phyloP scores from a whole-genome alignment of 2,329 filamentous ascomycete species.

The Phialophora verrucosa region DNA sequence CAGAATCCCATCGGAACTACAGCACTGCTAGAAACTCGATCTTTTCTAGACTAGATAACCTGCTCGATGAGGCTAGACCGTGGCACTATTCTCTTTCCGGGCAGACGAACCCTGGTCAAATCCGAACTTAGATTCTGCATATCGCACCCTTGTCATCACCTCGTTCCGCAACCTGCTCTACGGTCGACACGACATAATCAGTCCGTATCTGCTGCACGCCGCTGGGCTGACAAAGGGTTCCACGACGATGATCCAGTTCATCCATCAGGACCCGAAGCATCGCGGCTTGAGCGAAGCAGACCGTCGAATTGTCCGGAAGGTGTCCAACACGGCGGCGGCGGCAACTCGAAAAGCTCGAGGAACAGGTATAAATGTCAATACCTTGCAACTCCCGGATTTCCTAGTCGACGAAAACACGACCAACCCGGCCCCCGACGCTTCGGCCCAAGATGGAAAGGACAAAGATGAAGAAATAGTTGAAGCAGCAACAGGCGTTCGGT shows the following conservation, averaged over 20 bases:
- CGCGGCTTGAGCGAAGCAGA: constrained; percentile 23
- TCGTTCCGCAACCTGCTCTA: not conserved
- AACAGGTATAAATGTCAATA: constrained; percentile 11
- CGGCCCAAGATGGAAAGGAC: not conserved
- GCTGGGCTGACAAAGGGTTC: not conserved
- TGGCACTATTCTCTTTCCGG: not conserved
- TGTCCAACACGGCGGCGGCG: constrained; percentile 24
- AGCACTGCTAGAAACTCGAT: not conserved
- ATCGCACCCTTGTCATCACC: constrained; percentile 13
- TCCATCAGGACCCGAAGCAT: constrained; percentile 21
- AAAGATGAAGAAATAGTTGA: not conserved
- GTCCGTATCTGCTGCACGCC: not conserved
- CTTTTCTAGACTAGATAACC: not conserved
- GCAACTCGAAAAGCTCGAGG: constrained; percentile 25
- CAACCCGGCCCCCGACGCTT: not conserved
- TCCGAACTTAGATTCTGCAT: constrained; percentile 2
- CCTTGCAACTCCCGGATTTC: constrained; percentile 22
- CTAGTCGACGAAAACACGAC: not conserved
- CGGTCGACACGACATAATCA: not conserved
- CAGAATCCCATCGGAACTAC: not conserved
- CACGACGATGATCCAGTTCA: constrained; percentile 22
- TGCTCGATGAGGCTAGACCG: not conserved
- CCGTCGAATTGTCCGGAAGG: constrained; percentile 24
- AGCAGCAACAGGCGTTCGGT: not conserved
- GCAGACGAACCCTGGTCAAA: constrained; percentile 15